Evolutionary conservation across 345 rosid species (phyloP).

Genomic region (Eucalyptus pauciflora): DNA sequence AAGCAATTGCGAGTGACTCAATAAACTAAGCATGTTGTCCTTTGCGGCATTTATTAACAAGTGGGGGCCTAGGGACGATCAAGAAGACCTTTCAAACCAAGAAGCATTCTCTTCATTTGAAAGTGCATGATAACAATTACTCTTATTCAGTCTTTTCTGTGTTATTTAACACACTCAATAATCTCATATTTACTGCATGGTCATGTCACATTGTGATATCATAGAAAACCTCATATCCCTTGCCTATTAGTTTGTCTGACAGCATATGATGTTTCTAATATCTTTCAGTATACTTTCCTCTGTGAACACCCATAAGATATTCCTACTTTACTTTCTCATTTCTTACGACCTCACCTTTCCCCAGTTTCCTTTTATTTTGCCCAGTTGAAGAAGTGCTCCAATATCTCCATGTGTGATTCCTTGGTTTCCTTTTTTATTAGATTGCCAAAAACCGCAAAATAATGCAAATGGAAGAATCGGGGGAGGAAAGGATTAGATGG

Average conservation of each 20-base stretch:
- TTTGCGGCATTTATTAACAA: no score
- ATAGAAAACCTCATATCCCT: background rate
- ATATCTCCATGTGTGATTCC: background rate
- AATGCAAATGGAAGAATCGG: background rate
- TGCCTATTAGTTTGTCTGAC: background rate
- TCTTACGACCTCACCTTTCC: no score
- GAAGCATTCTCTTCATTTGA: no score
- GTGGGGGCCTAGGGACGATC: no score
- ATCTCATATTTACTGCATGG: fast-evolving
- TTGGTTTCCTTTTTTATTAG: fast-evolving
- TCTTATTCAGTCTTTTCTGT: no score
- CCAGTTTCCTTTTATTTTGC: background rate
- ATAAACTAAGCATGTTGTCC: fast-evolving
- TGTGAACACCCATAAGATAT: background rate
- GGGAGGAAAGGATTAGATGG: background rate
- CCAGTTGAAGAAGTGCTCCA: background rate
- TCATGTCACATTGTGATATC: background rate
- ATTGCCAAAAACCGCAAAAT: background rate
- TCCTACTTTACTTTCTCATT: background rate
- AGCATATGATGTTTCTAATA: no score
- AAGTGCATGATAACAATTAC: no score
- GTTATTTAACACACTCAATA: no score
- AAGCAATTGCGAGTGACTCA: fast-evolving
- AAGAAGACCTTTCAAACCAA: no score
- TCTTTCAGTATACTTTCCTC: background rate